These are phyloP conservation scores for Blastomyces percursus DNA, from an alignment of 2,329 filamentous ascomycete genomes.

Conservation along the genomic window DNA sequence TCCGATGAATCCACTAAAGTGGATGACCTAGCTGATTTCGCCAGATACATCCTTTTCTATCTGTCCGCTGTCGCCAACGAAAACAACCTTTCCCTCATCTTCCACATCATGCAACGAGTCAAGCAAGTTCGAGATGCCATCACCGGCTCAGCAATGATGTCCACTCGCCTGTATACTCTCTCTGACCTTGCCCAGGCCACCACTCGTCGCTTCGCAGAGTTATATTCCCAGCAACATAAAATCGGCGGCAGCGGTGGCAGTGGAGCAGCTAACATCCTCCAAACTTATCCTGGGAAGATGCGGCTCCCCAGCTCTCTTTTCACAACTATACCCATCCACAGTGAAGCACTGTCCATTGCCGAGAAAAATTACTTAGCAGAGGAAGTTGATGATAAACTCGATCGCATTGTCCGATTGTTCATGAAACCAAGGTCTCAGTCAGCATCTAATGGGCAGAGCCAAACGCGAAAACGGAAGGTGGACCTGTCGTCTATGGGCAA, in stretches of 20 bases:
- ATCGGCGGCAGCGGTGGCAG: slow-evolving; percentile 30
- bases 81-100: slow-evolving; percentile 77
- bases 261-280: slow-evolving; percentile 47
- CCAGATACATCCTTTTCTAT: slow-evolving; percentile 84
- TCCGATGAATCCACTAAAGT: slow-evolving; percentile 36
- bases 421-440: slow-evolving; percentile 49
- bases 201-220: slow-evolving; percentile 75
- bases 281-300: slow-evolving; percentile 70
- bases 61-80: slow-evolving; percentile 71
- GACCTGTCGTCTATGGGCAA: slow-evolving; percentile 14
- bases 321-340: slow-evolving; percentile 60
- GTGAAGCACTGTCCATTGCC: slow-evolving; percentile 71
- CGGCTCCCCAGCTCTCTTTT: slow-evolving; percentile 73
- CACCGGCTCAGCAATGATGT: slow-evolving; percentile 39
- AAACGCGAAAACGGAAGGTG: slow-evolving; percentile 34
- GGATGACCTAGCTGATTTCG: slow-evolving; percentile 62
- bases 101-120: slow-evolving; percentile 81
- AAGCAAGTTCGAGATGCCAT: slow-evolving; percentile 83
- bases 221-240: slow-evolving; percentile 58
- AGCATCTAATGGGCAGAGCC: slow-evolving; percentile 14
- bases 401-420: slow-evolving; percentile 59
- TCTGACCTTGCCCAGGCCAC: slow-evolving; percentile 77
- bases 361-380: slow-evolving; percentile 75
- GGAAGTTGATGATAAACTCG: slow-evolving; percentile 62
- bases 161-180: slow-evolving; percentile 60